Base-by-base conservation (phyloP, 78 protist genomes). In the Polysphondylium violaceum region DNA sequence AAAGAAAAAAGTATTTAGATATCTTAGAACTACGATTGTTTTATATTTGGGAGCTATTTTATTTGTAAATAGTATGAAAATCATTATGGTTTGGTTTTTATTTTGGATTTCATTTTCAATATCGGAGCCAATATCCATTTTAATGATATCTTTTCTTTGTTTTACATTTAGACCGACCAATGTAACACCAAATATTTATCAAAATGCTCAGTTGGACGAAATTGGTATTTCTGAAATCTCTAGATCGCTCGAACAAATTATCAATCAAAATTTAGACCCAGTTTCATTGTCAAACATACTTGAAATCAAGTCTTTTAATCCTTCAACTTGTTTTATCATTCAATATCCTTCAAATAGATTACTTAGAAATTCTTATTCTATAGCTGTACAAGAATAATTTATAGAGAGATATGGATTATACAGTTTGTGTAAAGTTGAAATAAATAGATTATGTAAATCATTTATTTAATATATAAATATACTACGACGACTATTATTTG, bases 31-130 rank as follows among this genome's bases (percentile, higher is more conserved):
- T 21, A 11, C 93, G 5, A 74, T 87, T n/a, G 86, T 87, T 8
- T 16, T 87, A 6, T 87, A 87, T 68, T 69, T 87, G 23, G 79
- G 93, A 17, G 76, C 69, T 19, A 87, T 87, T 43, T 51, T 87
- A 12, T 53, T 87, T 73, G 93, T 73, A 41, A 87, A 87, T 73
- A 69, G 88, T 68, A 59, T 87, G 53, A 65, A 83, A 29, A 73
- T 87, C 19, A 63, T 87, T 17, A 75, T 75, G 76, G 88, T 87
- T 35, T 87, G 93, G 93, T 47, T 17, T 56, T 41, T 87, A 21
- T 76, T 73, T 87, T 87, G 83, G 81, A n/a, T 87, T 36, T 65
- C 76, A 2, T 76, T 51, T 21, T 33, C 73, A 41, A 21, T 76
- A 9, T 40, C 77, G 17, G 93, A 87, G 12, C 76, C 77, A 27